Evolutionary conservation across 495 filamentous ascomycete species (phyloP).

Genomic region (Penicillium lividum): DNA sequence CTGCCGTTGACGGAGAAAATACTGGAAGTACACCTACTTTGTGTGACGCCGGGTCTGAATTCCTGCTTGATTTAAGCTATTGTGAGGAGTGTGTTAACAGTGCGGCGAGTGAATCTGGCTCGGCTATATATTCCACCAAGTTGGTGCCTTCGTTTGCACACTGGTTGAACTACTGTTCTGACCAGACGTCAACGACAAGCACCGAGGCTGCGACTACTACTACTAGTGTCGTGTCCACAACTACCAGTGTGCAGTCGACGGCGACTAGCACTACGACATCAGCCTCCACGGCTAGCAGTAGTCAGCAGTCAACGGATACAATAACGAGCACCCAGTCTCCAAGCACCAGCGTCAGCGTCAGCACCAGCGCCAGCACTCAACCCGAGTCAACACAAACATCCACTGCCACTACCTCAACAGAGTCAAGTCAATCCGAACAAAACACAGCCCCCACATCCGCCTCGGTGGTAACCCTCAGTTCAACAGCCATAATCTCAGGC

Average conservation of each 20-base stretch:
- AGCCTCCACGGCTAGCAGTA: background rate
- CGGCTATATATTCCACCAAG: constrained; percentile 8
- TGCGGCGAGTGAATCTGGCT: constrained; percentile 6
- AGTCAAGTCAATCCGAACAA: background rate
- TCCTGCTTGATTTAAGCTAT: constrained; percentile 29
- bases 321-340: background rate
- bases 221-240: background rate
- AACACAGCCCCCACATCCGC: background rate
- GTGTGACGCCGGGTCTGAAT: constrained; percentile 45
- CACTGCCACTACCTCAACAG: background rate
- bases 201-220: background rate
- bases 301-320: background rate
- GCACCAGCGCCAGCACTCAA: background rate
- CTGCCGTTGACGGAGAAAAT: background rate
- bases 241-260: background rate
- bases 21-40: constrained; percentile 33
- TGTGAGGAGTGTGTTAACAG: constrained; percentile 38
- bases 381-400: background rate
- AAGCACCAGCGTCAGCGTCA: background rate
- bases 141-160: constrained; percentile 22
- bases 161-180: constrained; percentile 23
- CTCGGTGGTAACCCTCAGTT: background rate
- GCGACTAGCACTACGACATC: background rate
- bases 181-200: constrained; percentile 11
- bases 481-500: background rate